Evolutionary conservation across 2,329 filamentous ascomycete species (phyloP), one percentile per base, ranked within the genome.

Genomic region (Ophioceras dolichostomum): DNA sequence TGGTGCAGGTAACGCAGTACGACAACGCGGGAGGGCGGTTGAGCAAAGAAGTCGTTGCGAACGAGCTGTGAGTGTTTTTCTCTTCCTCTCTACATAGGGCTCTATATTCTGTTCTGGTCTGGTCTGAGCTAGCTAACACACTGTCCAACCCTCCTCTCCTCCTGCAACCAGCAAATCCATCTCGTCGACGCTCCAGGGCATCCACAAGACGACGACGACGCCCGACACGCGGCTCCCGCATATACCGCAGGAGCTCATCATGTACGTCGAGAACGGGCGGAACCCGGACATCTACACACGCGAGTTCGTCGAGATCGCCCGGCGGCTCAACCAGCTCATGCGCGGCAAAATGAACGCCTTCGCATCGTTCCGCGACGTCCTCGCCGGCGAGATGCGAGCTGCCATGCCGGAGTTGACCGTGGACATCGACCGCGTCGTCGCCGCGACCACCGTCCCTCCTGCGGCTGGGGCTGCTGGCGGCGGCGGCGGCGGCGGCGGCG

Each of bases 261-360:
- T 74, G 50, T 83, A 83, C 59, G 77, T 83, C 48, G 77, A 83
- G 55, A 73, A 75, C 51, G 77, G 78, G 32, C 75, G 78, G 36
- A 83, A 83, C 61, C 78, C 78, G 3, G 78, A 83, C 57, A 82
- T 83, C 47, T 83, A 83, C 64, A 83, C 78, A 38, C 67, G 78
- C 49, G 78, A 83, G 61, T 82, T 83, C 49, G 76, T 82, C 49
- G 78, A 83, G 68, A 64, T 78, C 37, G 76, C 78, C 18, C 62
- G 76, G 38, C 64, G 76, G 33, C 65, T 70, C 29, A 83, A 83
- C 60, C 78, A 82, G 64, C 60, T 78, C 43, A 68, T 79, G 61
- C 66, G 70, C 47, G 78, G 78, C 39, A 82, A 81, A 62, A 63
- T 68, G 56, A 54, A 59, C 48, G 77, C 76, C 26, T 83, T 81